Base-by-base conservation (phyloP, 768 basidiomycete genomes). In the Porphyrellus cyaneotinctus region DNA sequence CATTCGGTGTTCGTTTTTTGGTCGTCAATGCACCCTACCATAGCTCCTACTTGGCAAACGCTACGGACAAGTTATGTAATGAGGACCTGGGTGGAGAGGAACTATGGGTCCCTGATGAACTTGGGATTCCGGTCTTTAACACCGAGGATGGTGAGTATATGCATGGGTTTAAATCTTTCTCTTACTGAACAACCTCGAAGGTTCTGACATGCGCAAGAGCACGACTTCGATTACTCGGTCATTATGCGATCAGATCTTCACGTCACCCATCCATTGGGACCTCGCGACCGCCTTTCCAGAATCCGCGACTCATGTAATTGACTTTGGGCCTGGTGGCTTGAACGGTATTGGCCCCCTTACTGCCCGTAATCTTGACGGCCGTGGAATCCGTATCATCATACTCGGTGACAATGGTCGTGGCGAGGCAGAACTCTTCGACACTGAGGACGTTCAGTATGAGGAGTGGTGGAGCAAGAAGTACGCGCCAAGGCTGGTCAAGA, bases 11-110 rank as follows among this genome's bases (percentile, higher is more conserved):
- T 43, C 86, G 97, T 41, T 99, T 98, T 78, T 75, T 99, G 63
- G 87, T 91, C n/a, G 88, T 99, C 64, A 88, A 85, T 48, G 95
- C 94, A 2, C 97, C 97, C 1, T 99, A 94, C 74, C 97, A 99
- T 77, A 95, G 93, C 70, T 74, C 76, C 18, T 95, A 97, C 71
- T 76, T 99, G 49, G 65, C 66, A 17, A 84, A 80, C 26, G 87
- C 84, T 1, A 82, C 91, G 3, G 81, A 92, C 57, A 88, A 84
- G 69, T 72, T 97, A 43, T 70, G 88, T 35, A 69, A 79, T n/a
- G 81, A 87, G 52, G 91, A 95, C 73, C 71, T 95, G 32, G 75
- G 72, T 12, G 85, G 80, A 3, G 80, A 91, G 62, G 92, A 95
- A 62, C 65, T 95, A 23, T 95, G 91, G 91, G 66, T 72, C 23